Evolutionary conservation across 192 early-diverging fungal species (phyloP), one percentile per base, ranked within the genome.

Genomic region (Dissophora globulifera): DNA sequence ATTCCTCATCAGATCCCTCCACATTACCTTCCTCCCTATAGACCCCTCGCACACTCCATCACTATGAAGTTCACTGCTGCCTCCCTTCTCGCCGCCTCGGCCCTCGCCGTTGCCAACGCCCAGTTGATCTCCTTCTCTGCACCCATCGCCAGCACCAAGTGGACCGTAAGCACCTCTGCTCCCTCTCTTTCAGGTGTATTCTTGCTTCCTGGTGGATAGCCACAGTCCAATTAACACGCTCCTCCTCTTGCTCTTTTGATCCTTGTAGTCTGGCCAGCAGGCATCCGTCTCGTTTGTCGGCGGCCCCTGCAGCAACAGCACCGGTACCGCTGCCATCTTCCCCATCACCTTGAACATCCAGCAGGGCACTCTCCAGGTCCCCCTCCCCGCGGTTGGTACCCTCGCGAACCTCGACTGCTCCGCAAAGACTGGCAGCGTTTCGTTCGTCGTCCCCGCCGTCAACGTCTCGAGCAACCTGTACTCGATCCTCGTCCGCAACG

Each of bases 401-500:
- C 49, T 75, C 40, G 70, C 62, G 6, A 22, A 10, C 20, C 5
- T 76, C 17, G 63, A 76, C 50, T 76, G 72, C 63, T 2, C 4
- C 20, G 32, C 32, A 35, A 40, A 13, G 38, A 13, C 38, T 33
- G n/a, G n/a, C n/a, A n/a, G n/a, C n/a, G n/a, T 13, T 38, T 38
- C 27, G 15, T 33, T 49, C 45, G 56, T 25, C 26, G 33, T 76
- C 46, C 72, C 72, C 35, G 30, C 30, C 26, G 57, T 43, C 17
- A 19, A 64, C n/a, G 31, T 62, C 45, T 42, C 62, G 0, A 61
- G 72, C 33, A 16, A 7, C 1, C 9, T 16, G n/a, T 76, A 76
- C 72, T 76, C 72, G 4, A 56, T 76, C 72, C 40, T 64, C 25
- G 72, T 67, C 58, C 0, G 19, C 56, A 58, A 52, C 35, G 38